These are phyloP conservation scores for Beauveria rudraprayagi DNA, from an alignment of 2,329 filamentous ascomycete genomes.

Conservation along the genomic window DNA sequence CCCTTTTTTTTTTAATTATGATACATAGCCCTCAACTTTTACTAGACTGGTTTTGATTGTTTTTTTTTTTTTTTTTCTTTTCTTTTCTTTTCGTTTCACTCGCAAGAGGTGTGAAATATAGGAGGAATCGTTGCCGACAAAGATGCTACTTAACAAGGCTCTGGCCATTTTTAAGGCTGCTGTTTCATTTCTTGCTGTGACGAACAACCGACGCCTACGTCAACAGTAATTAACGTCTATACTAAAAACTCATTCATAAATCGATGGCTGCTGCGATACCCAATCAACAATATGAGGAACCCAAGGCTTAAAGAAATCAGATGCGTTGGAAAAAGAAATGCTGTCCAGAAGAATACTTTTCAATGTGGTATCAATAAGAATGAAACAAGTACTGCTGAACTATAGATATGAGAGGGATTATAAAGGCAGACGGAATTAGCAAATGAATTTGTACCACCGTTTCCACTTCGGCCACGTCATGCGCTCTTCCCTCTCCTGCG, in stretches of 20 bases:
- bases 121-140: background rate
- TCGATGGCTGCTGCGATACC: no score
- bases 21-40: conserved; percentile 5
- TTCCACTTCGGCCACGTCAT: conserved; percentile 70
- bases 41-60: background rate
- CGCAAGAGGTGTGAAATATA: conserved; percentile 3
- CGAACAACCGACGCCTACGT: no score
- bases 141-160: background rate
- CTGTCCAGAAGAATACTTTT: no score
- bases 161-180: background rate
- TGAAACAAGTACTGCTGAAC: no score
- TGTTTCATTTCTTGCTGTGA: no score
- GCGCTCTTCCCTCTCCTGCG: conserved; percentile 71
- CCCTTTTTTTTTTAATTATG: background rate
- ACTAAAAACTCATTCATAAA: no score
- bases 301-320: no score
- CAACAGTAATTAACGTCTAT: no score
- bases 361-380: no score
- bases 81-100: background rate
- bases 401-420: background rate
- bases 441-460: conserved; percentile 64
- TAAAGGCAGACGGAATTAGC: conserved; percentile 31
- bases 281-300: no score
- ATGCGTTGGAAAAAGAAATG: no score
- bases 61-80: background rate